phyloP scores from a whole-genome alignment of 768 basidiomycete species.

The Plicaturopsis crispa region DNA sequence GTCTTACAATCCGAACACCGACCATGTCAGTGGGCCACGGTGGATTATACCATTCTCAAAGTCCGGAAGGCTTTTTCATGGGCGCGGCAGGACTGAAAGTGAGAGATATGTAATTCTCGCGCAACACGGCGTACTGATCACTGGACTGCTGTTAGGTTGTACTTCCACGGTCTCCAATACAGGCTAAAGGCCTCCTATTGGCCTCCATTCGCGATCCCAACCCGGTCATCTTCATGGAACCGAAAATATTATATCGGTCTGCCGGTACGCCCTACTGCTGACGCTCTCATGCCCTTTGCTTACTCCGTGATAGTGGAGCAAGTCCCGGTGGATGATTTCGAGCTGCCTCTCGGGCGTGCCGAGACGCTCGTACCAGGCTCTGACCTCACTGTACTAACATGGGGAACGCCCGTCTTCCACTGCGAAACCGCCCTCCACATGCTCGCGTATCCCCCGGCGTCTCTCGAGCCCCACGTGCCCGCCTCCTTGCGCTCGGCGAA shows the following conservation, averaged over 20 bases:
- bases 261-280: conserved; percentile 40
- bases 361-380: conserved; percentile 68
- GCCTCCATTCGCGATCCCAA: conserved; percentile 88
- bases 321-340: conserved; percentile 83
- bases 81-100: conserved; percentile 88
- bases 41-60: conserved; percentile 90
- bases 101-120: background rate
- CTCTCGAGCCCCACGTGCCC: conserved; percentile 61
- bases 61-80: conserved; percentile 92
- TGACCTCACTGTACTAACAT: conserved; percentile 86
- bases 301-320: conserved; percentile 73
- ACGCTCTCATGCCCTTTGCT: conserved; percentile 1
- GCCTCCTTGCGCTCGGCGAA: conserved; percentile 55
- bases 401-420: conserved; percentile 91
- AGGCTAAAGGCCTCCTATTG: conserved; percentile 90
- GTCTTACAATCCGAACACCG: conserved; percentile 75
- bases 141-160: conserved; percentile 39
- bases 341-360: conserved; percentile 75
- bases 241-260: conserved; percentile 88
- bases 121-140: background rate
- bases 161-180: conserved; percentile 90
- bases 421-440: conserved; percentile 80
- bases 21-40: conserved; percentile 94
- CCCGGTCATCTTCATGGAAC: conserved; percentile 94
- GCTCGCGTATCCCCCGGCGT: conserved; percentile 56